Conservation (phyloP, 2,329 filamentous ascomycete genomes). For the Aureobasidium leucospermi region DNA sequence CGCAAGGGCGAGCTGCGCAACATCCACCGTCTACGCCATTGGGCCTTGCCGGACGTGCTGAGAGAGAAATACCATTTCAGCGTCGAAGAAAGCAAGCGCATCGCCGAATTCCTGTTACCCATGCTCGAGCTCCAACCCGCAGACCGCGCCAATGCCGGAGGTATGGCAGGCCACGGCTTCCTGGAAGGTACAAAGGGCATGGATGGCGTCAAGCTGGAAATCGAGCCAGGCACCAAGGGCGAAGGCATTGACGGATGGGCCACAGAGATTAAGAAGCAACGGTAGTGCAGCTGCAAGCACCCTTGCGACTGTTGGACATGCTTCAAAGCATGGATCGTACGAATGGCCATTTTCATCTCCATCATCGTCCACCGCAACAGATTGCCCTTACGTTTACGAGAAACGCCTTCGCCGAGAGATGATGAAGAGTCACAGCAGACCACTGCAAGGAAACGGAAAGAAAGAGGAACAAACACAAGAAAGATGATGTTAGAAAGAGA, state of each 20-base stretch:
- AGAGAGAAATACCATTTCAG: slow-evolving; percentile 96
- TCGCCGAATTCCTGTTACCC: slow-evolving; percentile 76
- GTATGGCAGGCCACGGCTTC: slow-evolving; percentile 83
- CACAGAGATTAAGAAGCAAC: slow-evolving; percentile 72
- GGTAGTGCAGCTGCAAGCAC: slow-evolving; percentile 37
- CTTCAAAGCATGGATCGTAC: background rate
- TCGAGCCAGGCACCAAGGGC: slow-evolving; percentile 73
- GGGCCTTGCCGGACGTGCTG: slow-evolving; percentile 87
- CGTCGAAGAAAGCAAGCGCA: slow-evolving; percentile 68
- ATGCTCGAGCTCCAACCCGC: slow-evolving; percentile 88
- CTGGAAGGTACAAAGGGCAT: slow-evolving; percentile 82
- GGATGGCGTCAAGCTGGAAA: slow-evolving; percentile 66
- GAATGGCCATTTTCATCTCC: background rate
- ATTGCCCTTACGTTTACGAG: slow-evolving; percentile 9
- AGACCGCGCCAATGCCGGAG: slow-evolving; percentile 86
- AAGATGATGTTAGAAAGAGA: background rate
- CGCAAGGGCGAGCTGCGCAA: slow-evolving; percentile 94
- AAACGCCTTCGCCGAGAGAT: slow-evolving; percentile 8
- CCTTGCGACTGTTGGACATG: background rate
- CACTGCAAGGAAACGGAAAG: background rate
- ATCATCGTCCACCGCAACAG: slow-evolving; percentile 1
- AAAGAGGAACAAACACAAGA: background rate
- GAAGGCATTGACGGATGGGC: slow-evolving; percentile 95
- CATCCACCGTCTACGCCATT: slow-evolving; percentile 92
- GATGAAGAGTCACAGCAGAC: slow-evolving; percentile 7